These are phyloP conservation scores for Xylaria arbuscula DNA, from an alignment of 2,329 filamentous ascomycete genomes.

Conservation along the genomic window DNA sequence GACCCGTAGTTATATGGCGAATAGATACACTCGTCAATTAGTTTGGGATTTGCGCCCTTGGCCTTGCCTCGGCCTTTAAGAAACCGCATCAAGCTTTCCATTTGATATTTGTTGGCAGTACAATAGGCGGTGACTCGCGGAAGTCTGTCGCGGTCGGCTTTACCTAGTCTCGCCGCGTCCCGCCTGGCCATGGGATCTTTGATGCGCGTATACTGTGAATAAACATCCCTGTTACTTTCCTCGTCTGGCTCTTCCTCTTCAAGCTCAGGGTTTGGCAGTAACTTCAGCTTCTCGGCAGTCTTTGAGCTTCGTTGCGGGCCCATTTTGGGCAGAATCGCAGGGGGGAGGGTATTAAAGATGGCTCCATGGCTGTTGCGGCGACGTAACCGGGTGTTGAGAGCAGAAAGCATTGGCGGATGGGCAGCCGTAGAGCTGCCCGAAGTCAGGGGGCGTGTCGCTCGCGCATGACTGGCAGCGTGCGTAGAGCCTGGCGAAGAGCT, in stretches of 20 bases:
- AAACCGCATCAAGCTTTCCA: conserved; percentile 90
- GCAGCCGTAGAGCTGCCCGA: conserved; percentile 48
- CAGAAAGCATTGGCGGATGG: conserved; percentile 73
- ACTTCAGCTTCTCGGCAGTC: conserved; percentile 95
- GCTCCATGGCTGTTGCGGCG: conserved; percentile 85
- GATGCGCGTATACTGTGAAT: conserved; percentile 96
- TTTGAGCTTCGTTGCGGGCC: conserved; percentile 95
- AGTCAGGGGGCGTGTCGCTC: conserved; percentile 49
- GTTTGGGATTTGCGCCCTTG: conserved; percentile 84
- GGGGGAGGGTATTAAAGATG: conserved; percentile 58
- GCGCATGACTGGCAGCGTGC: conserved; percentile 50
- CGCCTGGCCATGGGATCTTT: conserved; percentile 94
- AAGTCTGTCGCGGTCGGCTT: conserved; percentile 87
- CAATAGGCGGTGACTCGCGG: conserved; percentile 97
- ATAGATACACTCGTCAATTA: conserved; percentile 98
- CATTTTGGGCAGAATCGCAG: conserved; percentile 71
- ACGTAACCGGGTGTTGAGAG: conserved; percentile 87
- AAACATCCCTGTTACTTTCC: conserved; percentile 93
- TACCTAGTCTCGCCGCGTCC: conserved; percentile 91
- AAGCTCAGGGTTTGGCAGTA: conserved; percentile 90
- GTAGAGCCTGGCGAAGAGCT: conserved; percentile 48
- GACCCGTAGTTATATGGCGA: conserved; percentile 85
- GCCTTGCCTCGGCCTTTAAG: conserved; percentile 84
- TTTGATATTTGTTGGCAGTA: conserved; percentile 89
- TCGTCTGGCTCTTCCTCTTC: conserved; percentile 78